These are phyloP conservation scores for Podaxis sp. DNA, from an alignment of 768 basidiomycete genomes.

Conservation along the genomic window DNA sequence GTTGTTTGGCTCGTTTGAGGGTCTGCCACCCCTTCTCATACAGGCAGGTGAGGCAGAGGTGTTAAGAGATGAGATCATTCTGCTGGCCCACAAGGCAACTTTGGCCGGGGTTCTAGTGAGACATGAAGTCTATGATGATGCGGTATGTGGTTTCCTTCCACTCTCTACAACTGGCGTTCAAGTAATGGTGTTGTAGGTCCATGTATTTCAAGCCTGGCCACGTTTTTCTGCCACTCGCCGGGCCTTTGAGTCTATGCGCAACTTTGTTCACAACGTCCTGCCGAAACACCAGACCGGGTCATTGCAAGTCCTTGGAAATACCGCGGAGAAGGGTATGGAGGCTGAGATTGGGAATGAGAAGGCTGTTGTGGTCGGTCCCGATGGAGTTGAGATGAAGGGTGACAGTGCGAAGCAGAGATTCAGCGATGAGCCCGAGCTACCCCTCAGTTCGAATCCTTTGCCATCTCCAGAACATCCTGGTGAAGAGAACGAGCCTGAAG, in stretches of 20 bases:
- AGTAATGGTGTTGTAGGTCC: constrained; percentile 49
- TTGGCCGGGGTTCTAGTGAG: constrained; percentile 82
- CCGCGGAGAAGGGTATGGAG: constrained; percentile 61
- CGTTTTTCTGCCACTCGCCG: constrained; percentile 68
- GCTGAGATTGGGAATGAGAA: constrained; percentile 70
- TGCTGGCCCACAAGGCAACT: constrained; percentile 92
- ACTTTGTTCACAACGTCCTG: constrained; percentile 65
- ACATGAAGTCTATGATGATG: constrained; percentile 91
- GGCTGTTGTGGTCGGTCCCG: constrained; percentile 69
- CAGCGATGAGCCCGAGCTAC: constrained; percentile 5
- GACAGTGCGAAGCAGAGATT: constrained; percentile 10
- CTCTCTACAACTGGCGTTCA: not conserved
- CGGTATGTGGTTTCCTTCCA: constrained; percentile 46
- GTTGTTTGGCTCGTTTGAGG: constrained; percentile 85
- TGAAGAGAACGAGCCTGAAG: constrained; percentile 19
- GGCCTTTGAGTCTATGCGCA: constrained; percentile 68
- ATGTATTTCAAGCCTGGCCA: constrained; percentile 89
- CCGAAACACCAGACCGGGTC: constrained; percentile 50
- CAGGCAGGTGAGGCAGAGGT: constrained; percentile 95
- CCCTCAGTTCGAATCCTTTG: not conserved
- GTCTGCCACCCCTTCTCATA: constrained; percentile 87
- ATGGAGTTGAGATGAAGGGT: constrained; percentile 54
- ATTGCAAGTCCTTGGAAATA: constrained; percentile 51
- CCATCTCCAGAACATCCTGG: not conserved
- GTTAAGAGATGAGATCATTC: constrained; percentile 88